Base-by-base conservation (phyloP, 257 asterid species). In the Nicotiana paniculata region DNA sequence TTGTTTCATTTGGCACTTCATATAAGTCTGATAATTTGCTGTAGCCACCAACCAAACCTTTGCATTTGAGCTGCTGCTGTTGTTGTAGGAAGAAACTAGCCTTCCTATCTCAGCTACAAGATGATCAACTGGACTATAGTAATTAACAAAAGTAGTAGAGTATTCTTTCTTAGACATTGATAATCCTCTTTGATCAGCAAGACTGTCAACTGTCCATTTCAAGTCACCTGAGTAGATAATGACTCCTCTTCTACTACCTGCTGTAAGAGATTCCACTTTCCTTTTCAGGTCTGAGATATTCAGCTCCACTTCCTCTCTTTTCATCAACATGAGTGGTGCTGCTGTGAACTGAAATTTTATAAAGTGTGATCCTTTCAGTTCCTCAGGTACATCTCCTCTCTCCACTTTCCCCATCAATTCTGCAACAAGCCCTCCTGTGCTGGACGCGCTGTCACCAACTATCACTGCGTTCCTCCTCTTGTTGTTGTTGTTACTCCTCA, bases 31-130 rank as follows among this genome's bases (percentile, higher is more conserved):
- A 59, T 90, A 89, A 89, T 86, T 88, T 4, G 98, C 98, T 32
- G 87, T 91, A 9, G 89, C 97, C 84, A 93, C 85, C 24, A 93
- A 62, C 97, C 98, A 93, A 65, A 93, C 93, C 88, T 83, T 92
- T 32, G 81, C 67, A 46, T 77, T 87, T 6, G 87, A 83, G 32
- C 39, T 67, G 67, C 81, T 63, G 35, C 81, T 63, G 35, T 4
- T 46, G 81, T 54, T 82, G 63, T 83, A 89, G 33, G 83, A 88
- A 51, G 90, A 85, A 10, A 90, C 6, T 79, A 93, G 51, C 83
- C 84, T 91, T 32, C 95, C 97, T 3, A 93, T 88, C 89, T 91
- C 97, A 1, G 79, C 80, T 26, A 91, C 87, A 54, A 93, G 81
- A 77, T 91, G 91, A 81, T 91, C 89, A 81, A 90, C 90, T 8